Evolutionary conservation across 75 land plant genomes (phyloP), one percentile per base, ranked within the genome.

Genomic region (Pinus tabuliformis): DNA sequence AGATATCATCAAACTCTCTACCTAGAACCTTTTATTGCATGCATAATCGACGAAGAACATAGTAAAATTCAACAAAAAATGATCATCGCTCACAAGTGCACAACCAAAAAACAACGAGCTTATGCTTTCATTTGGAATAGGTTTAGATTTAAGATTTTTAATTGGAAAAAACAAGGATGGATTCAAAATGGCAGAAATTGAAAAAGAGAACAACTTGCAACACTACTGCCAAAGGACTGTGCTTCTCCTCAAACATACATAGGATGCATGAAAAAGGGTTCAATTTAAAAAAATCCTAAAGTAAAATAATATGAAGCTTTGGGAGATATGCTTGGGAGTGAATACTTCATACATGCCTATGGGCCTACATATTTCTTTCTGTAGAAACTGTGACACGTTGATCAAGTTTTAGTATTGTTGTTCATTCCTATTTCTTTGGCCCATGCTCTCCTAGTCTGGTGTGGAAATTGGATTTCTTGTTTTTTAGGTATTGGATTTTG

Each of bases 191-290:
- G 45, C 74, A 42, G 91, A 80, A 11, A 87, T 95, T 54, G 79
- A 78, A 59, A 88, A 84, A 72, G 98, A 95, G 80, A 95, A 83
- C 89, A 96, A 2, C 85, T 95, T 61, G 88, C 98, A 56, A 75
- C 92, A 75, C 88, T 93, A 26, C 73, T 95, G 83, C 87, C 89
- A 54, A 93, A 91, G 78, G 90, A 91, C 6, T 83, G 98, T 8
- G 45, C 84, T 28, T 81, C 83, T 65, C 75, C 94, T 58, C 91
- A 84, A 64, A 93, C 96, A 68, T 95, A 95, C 30, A 71, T 95
- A 66, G 98, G 98, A 70, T 95, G 98, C 88, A 86, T 95, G 98
- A 95, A 93, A 54, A 95, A 93, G 78, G 96, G 96, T 57, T 91
- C 90, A 28, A 96, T 93, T 59, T 91, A 91, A 73, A 89, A 90